Evolutionary conservation across 2,329 filamentous ascomycete species (phyloP), one percentile per base, ranked within the genome.

Genomic region (Podosphaera fusca): DNA sequence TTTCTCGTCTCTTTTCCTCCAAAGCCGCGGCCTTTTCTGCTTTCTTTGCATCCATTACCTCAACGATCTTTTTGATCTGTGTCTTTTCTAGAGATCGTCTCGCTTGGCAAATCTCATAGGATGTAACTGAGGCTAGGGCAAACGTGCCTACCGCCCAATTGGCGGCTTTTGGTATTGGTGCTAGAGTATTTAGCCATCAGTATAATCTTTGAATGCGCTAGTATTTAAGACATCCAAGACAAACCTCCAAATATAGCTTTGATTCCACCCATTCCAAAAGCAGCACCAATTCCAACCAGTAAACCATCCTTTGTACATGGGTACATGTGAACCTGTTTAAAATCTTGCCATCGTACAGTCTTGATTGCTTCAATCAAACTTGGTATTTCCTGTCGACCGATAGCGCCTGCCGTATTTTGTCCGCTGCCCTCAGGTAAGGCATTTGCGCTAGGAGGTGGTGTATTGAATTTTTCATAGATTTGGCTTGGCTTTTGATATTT

Each of bases 71-170:
- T 68, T 85, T 84, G 81, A 98, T 90, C 60, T 87, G 84, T 60
- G 82, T 79, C 64, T 82, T 79, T 70, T 96, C 90, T 59, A 83
- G 75, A 53, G 78, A 74, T 59, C 88, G 76, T 60, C 78, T 77
- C 62, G 81, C 82, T 65, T 88, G 81, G 71, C 90, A 96, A 65
- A 84, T 87, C 70, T 95, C 87, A 70, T 88, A 92, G 55, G 83
- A 82, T 35, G 76, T 75, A 52, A 84, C 73, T n/a, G 84, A 82
- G 5, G 77, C 78, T 29, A 84, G 67, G 31, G 82, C 74, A 68
- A 92, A 94, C 40, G 80, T 75, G 5, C 81, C 85, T 4, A 92
- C 87, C 0, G 87, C 88, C 85, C 86, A 94, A 65, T 94, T 94
- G 40, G 84, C 82, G 0, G 85, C 80, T 64, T 77, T 79, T 57